Base-by-base conservation (phyloP, 2,329 filamentous ascomycete genomes). In the Lasiodiplodia theobromae region DNA sequence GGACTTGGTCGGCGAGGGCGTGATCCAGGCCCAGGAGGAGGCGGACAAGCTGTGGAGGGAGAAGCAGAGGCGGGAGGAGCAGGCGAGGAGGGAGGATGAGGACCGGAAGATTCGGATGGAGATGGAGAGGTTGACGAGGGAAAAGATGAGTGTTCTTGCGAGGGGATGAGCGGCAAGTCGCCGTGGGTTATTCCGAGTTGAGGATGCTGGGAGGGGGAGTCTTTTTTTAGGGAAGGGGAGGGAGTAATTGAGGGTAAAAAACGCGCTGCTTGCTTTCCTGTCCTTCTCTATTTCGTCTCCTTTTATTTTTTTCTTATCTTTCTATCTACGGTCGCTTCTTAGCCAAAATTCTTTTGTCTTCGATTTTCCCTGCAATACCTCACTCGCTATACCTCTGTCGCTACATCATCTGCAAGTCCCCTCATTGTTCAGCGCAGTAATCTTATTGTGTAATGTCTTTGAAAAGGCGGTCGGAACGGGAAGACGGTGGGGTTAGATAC, bases 1-100 rank as follows among this genome's bases (percentile, higher is more conserved):
- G 60, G 60, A 64, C 23, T 11, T 52, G 21, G 28, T 64, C 10
- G 60, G n/a, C 11, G 60, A 64, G 11, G 60, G 60, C 16, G 47
- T 34, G n/a, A 12, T 11, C n/a, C 12, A 18, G 28, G 60, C 23
- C 11, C 23, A 31, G 60, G 28, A 52, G 28, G 31, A 49, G 31
- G 60, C 21, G 16, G 58, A n/a, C 25, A 6, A 28, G 58, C 4
- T 60, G 38, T 14, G 38, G 25, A 14, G 16, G 40, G 58, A 63
- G 28, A 51, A 16, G 44, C 6, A 23, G 25, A 21, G 11, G 44
- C 34, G 38, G 18, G 58, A 40, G 44, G 44, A 34, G 28, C 40
- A 16, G 58, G 34, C 2, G 28, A 2, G 14, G 44, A 14, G 44
- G 44, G 40, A 12, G 58, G 44, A 21, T 4, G n/a, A n/a, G 8